Base-by-base conservation (phyloP, 495 filamentous ascomycete genomes). In the Hypoxylon cercidicola region DNA sequence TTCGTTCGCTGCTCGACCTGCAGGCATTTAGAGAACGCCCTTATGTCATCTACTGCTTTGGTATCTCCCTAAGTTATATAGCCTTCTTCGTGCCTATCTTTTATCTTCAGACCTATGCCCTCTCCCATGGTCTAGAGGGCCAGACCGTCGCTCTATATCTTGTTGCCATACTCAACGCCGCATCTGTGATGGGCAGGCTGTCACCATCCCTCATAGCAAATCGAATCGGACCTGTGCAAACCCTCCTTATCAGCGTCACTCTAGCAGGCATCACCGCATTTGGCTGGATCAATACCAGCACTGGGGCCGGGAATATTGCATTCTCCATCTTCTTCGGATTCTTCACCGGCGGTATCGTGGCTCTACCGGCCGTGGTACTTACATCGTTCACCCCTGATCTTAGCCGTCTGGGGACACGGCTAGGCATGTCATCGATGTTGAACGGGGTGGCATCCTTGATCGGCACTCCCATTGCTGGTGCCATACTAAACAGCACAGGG, bases 381-480 rank as follows among this genome's bases (percentile, higher is more conserved):
- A 83, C 84, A 19, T 79, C 75, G n/a, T 74, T 90, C 54, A 84
- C 82, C 1, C 80, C 83, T 8, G 84, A 88, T 46, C 74, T 89
- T 23, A 79, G 80, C 20, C 73, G 85, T 18, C 74, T 91, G 34
- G 90, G 90, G 0, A 88, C 88, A 28, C 80, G 88, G n/a, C 77
- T 91, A 61, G 89, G 89, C 1, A 89, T 90, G 87, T 77, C 81
- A 4, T 89, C 89, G 66, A 75, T 80, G 0, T 68, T 83, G 41
- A 77, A 79, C 10, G 80, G 79, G 0, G 60, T 89, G 8, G 88
- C 87, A 0, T 66, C 90, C 49, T 66, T 91, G 52, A 83, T 89
- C 37, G 88, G 89, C 16, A 87, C 84, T 6, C 89, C 89, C 0
- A 86, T 90, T 49, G 85, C 82, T 1, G 89, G 89, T 34, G 85